phyloP scores from a whole-genome alignment of 345 rosid species.

The Schrenkiella parvula region DNA sequence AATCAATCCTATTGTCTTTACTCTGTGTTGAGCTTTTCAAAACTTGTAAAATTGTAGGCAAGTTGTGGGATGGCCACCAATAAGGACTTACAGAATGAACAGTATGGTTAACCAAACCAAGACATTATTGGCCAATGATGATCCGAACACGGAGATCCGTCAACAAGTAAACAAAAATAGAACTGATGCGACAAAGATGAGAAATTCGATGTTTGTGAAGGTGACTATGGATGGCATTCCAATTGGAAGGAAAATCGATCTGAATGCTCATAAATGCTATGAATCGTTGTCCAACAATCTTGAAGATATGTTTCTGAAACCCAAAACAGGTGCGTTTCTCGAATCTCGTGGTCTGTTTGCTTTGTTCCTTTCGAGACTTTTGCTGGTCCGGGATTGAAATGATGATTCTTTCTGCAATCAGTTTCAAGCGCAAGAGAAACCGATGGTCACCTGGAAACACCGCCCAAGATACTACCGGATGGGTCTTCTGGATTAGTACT shows the following conservation, averaged over 20 bases:
- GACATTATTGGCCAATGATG: constrained; percentile 43
- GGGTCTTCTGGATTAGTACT: constrained; percentile 76
- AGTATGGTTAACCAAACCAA: constrained; percentile 70
- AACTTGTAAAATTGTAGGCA: constrained; percentile 42
- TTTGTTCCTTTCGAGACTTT: not conserved
- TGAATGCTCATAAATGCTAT: constrained; percentile 66
- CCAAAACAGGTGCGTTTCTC: constrained; percentile 31
- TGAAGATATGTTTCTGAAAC: constrained; percentile 66
- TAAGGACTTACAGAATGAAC: constrained; percentile 72
- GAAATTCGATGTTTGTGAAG: constrained; percentile 65
- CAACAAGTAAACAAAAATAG: constrained; percentile 32
- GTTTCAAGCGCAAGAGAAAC: constrained; percentile 32
- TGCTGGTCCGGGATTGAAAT: not conserved
- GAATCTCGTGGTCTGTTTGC: not conserved
- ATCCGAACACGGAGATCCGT: constrained; percentile 37
- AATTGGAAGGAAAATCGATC: constrained; percentile 88
- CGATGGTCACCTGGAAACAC: constrained; percentile 22
- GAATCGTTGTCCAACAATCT: constrained; percentile 59
- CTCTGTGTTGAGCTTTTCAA: not conserved
- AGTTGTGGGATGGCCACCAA: constrained; percentile 98
- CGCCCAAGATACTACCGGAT: constrained; percentile 49
- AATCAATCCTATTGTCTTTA: not conserved
- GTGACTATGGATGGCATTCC: constrained; percentile 95
- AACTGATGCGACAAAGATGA: constrained; percentile 34
- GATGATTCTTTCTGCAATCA: constrained; percentile 18